Evolutionary conservation across 1,139 yeast genomes (phyloP).

Genomic region (Chernovozyma aurita): DNA sequence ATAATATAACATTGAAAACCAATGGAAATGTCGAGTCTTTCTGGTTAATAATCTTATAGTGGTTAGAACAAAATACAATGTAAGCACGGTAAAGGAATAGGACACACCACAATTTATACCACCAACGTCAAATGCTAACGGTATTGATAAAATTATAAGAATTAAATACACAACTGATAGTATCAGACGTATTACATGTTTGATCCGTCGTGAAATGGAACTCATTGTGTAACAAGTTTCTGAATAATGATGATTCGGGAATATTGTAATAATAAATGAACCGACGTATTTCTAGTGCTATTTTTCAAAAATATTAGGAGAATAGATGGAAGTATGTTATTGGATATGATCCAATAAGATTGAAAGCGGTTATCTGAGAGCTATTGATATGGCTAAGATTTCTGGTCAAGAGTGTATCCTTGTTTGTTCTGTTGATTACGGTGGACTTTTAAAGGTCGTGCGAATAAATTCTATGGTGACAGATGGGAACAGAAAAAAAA

Average conservation of each 20-base stretch:
- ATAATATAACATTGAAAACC: constrained; percentile 65
- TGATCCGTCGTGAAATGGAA: constrained; percentile 3
- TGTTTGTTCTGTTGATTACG: neutral
- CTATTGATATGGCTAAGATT: too few relatives aligned
- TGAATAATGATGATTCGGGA: too few relatives aligned
- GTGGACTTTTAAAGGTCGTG: neutral
- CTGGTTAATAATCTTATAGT: constrained; percentile 60
- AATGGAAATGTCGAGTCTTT: constrained; percentile 42
- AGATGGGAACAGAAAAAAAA: too few relatives aligned
- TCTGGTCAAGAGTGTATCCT: too few relatives aligned
- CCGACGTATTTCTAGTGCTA: too few relatives aligned
- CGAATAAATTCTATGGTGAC: too few relatives aligned
- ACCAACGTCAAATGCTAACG: constrained; percentile 93
- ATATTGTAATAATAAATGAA: too few relatives aligned
- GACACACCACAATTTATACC: constrained; percentile 87
- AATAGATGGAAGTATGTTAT: too few relatives aligned
- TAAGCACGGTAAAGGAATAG: constrained; percentile 71
- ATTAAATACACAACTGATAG: constrained; percentile 58
- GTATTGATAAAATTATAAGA: constrained; percentile 76
- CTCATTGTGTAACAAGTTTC: too few relatives aligned
- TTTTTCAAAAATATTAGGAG: too few relatives aligned
- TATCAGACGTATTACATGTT: constrained; percentile 20
- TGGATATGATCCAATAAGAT: too few relatives aligned
- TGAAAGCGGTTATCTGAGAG: too few relatives aligned
- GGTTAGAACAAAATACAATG: constrained; percentile 66